These are phyloP conservation scores for Luvunga scandens DNA, from an alignment of 345 rosid species.

Conservation along the genomic window DNA sequence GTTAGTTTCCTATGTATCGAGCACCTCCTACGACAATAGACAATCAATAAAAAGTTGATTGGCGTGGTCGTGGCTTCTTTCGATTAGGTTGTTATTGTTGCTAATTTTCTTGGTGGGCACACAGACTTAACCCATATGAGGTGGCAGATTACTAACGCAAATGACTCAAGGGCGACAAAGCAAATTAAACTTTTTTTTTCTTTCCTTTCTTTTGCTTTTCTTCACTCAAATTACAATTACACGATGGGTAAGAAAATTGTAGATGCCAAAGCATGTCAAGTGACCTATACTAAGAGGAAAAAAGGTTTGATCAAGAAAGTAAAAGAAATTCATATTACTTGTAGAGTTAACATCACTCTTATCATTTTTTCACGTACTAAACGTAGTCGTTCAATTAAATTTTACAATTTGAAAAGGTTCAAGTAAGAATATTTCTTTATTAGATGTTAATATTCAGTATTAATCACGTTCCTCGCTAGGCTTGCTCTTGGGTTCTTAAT, in stretches of 20 bases:
- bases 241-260: not conserved
- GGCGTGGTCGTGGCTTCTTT: not conserved
- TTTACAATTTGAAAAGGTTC: not conserved
- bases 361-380: not conserved
- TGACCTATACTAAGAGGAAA: not conserved
- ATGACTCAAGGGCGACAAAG: too few relatives aligned
- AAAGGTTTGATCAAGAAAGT: not conserved
- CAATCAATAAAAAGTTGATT: too few relatives aligned
- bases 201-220: too few relatives aligned
- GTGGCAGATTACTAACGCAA: too few relatives aligned
- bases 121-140: not conserved
- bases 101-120: not conserved
- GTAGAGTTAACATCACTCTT: not conserved
- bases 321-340: not conserved
- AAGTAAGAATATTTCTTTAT: not conserved
- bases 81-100: not conserved
- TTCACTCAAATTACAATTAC: too few relatives aligned
- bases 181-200: too few relatives aligned
- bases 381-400: not conserved
- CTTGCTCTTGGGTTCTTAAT: too few relatives aligned
- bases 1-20: not conserved
- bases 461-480: too few relatives aligned
- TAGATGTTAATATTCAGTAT: not conserved
- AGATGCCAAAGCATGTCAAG: not conserved
- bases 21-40: not conserved